phyloP scores from a whole-genome alignment of 2,329 filamentous ascomycete genomes.

The Magnaporthales sp. region DNA sequence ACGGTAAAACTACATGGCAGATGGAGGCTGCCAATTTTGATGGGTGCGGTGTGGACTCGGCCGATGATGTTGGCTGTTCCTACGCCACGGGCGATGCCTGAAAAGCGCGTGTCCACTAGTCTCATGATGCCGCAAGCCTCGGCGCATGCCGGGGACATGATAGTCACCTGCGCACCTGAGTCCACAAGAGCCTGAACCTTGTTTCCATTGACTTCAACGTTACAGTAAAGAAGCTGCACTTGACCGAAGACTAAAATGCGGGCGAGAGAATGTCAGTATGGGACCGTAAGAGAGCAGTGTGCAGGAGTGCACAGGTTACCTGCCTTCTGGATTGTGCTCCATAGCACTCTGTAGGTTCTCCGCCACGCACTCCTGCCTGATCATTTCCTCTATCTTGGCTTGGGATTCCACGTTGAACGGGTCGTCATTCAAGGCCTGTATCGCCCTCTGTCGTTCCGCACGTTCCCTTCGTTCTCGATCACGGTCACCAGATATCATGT shows the following conservation, averaged over 20 bases:
- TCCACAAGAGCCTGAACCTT: slow-evolving; percentile 95
- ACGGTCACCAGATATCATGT: slow-evolving; percentile 59
- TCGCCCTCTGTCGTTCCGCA: slow-evolving; percentile 70
- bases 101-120: slow-evolving; percentile 84
- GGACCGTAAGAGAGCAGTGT: too few relatives aligned
- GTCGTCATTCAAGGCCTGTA: slow-evolving; percentile 81
- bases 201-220: slow-evolving; percentile 88
- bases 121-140: slow-evolving; percentile 94
- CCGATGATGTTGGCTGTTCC: slow-evolving; percentile 92
- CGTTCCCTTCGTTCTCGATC: slow-evolving; percentile 65
- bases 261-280: slow-evolving; percentile 6
- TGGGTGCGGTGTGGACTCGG: slow-evolving; percentile 88
- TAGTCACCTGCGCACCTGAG: slow-evolving; percentile 93
- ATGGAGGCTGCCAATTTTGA: slow-evolving; percentile 82
- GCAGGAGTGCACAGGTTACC: slow-evolving; percentile 16
- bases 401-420: slow-evolving; percentile 92
- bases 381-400: slow-evolving; percentile 90
- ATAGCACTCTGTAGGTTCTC: slow-evolving; percentile 95
- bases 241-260: slow-evolving; percentile 68
- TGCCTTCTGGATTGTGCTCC: slow-evolving; percentile 95
- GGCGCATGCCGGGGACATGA: slow-evolving; percentile 94
- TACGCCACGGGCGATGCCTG: slow-evolving; percentile 85
- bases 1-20: slow-evolving; percentile 95
- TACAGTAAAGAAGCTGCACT: slow-evolving; percentile 93
- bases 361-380: slow-evolving; percentile 86